Evolutionary conservation across 768 basidiomycete species (phyloP), one percentile per base, ranked within the genome.

Genomic region (Calocybe gangraenosa): DNA sequence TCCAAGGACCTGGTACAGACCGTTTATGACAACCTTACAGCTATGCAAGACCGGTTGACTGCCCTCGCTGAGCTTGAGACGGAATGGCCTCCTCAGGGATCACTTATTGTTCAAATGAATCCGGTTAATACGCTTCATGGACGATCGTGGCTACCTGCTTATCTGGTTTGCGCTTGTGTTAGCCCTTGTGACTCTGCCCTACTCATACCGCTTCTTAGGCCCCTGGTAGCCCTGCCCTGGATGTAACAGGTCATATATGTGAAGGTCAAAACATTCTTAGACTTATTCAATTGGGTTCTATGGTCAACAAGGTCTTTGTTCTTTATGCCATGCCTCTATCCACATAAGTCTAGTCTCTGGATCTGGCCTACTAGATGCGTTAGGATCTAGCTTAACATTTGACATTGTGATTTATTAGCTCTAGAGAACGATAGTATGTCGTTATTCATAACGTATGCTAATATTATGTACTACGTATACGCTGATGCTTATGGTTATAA

Each of bases 231-330:
- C 67, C 51, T 28, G 42, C 46, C 30, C 44, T 74, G 17, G 66
- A 77, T 37, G 61, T 80, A 37, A 73, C 75, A 32, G 37, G 62
- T 3, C 60, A 56, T 47, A 52, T 80, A 1, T 60, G 51, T 23
- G 62, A 67, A 33, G 79, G 79, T 7, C 57, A 49, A 31, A 82
- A 81, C 57, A 56, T 64, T 3, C 57, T 82, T 42, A 67, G 71
- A 30, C 67, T 80, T 44, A 72, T 80, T 34, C 78, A 79, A 25
- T 58, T 82, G 13, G 65, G 65, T 5, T 56, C 56, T 39, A 59
- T 77, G 52, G 59, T 66, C 14, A 59, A 70, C 21, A 68, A 59
- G 46, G 60, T 68, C 2, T 79, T 80, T 50, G 58, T 73, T 17
- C 66, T 79, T 46, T 63, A 62, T 44, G 73, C 73, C 4, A 64